Percentiles rank a stretch among this genome's conserved stretches.
Evolutionary conservation across 108 stramenopile genomes (phyloP).

Genomic region (Nitzschia sp.): DNA sequence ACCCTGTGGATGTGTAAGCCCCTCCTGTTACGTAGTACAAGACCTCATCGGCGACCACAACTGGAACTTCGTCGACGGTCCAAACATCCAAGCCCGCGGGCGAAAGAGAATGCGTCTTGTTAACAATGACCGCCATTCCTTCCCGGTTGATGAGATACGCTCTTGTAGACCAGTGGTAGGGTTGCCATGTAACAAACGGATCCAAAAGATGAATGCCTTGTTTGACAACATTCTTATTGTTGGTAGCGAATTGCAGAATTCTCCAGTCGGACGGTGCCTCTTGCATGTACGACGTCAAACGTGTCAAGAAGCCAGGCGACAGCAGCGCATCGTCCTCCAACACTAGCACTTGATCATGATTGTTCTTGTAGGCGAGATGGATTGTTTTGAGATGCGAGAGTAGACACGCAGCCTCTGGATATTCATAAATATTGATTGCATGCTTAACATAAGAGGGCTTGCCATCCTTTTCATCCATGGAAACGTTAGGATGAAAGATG

Average conservation of each 20-base stretch:
- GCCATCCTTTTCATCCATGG: constrained; percentile 6
- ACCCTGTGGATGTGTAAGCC: constrained; percentile 3
- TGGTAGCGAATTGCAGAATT: constrained; percentile 9
- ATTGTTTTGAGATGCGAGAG: constrained; percentile 12
- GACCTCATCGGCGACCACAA: constrained; percentile 14
- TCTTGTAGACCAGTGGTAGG: constrained; percentile 16
- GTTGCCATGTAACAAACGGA: constrained; percentile 10
- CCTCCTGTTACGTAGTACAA: constrained; percentile 2
- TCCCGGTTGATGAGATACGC: constrained; percentile 8
- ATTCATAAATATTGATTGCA: constrained; percentile 12
- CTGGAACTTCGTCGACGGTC: not conserved
- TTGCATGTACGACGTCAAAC: constrained; percentile 1
- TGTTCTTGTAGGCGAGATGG: not conserved
- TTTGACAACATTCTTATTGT: constrained; percentile 3
- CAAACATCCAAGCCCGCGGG: not conserved
- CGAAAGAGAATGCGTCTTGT: not conserved
- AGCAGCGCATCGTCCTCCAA: constrained; percentile 12
- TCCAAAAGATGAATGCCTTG: constrained; percentile 2
- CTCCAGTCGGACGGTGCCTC: constrained; percentile 8
- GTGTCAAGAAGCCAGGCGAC: not conserved
- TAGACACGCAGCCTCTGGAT: constrained; percentile 8
- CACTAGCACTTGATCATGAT: constrained; percentile 6
- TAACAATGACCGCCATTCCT: constrained; percentile 4
- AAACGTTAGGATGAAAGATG: constrained; percentile 1
- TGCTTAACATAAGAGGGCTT: constrained; percentile 1